Conservation (phyloP, 495 filamentous ascomycete genomes). For the Aspergillus saccharolyticus region DNA sequence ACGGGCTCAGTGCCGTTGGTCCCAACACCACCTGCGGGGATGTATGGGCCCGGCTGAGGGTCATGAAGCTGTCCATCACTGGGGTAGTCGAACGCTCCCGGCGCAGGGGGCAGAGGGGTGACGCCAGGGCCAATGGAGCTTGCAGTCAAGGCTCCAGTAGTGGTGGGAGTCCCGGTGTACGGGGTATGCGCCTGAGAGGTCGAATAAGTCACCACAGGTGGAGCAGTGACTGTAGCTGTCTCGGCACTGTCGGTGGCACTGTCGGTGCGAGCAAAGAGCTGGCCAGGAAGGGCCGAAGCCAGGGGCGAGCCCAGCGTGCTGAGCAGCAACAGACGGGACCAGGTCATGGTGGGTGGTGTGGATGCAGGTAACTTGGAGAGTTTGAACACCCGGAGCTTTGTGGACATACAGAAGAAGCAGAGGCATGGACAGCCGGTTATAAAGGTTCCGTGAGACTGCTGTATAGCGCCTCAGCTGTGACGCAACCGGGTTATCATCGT, state of each 20-base stretch:
- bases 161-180: conserved; percentile 53
- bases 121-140: conserved; percentile 40
- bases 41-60: conserved; percentile 65
- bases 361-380: background rate
- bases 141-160: conserved; percentile 54
- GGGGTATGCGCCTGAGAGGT: conserved; percentile 39
- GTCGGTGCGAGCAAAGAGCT: background rate
- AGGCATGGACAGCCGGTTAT: background rate
- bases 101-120: conserved; percentile 22
- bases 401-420: background rate
- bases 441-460: background rate
- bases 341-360: background rate
- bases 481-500: conserved; percentile 1
- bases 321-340: background rate
- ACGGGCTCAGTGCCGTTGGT: conserved; percentile 73
- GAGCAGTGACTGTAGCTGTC: background rate
- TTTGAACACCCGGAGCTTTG: background rate
- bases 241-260: background rate
- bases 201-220: conserved; percentile 6
- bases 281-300: background rate
- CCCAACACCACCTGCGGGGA: conserved; percentile 68
- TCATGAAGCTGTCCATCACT: conserved; percentile 63
- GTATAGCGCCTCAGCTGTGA: background rate
- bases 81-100: conserved; percentile 58
- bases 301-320: background rate